Percentiles rank a stretch among this genome's conserved stretches.
Conservation (phyloP, 106 monocot species). For the Dendrobium chrysotoxum region DNA sequence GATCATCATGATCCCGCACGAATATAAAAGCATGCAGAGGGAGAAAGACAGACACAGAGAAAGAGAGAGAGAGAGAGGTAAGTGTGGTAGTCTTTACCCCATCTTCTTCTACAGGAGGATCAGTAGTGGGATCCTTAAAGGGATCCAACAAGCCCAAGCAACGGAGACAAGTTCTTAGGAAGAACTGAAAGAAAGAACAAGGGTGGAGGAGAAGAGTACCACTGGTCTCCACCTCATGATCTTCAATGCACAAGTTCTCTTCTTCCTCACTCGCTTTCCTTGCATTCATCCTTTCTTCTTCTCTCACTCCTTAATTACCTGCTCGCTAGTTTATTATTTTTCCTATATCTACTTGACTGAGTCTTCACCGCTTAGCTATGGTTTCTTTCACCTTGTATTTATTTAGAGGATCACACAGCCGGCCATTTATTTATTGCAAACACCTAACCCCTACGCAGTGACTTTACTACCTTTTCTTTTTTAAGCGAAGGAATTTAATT, state of each 20-base stretch:
- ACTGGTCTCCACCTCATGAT: neutral
- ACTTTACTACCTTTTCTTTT: neutral
- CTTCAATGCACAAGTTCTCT: no score
- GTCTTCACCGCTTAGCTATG: neutral
- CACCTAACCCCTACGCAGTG: neutral
- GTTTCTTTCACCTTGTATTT: neutral
- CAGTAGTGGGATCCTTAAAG: neutral
- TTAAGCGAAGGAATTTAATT: no score
- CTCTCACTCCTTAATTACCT: neutral
- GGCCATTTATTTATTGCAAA: neutral
- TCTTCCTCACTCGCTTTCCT: no score
- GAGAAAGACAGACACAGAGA: no score
- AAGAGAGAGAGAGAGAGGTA: no score
- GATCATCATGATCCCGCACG: no score
- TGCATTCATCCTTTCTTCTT: neutral
- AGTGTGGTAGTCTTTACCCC: no score
- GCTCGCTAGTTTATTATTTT: neutral
- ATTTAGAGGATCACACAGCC: neutral
- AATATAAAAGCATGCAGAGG: no score
- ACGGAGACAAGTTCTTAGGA: neutral
- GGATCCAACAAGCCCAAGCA: neutral
- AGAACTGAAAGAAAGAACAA: neutral
- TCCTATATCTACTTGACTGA: neutral
- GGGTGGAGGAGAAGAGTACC: neutral
- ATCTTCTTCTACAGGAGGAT: neutral